Conservation (phyloP, 2,329 filamentous ascomycete species). For the Diplodia scrobiculata region DNA sequence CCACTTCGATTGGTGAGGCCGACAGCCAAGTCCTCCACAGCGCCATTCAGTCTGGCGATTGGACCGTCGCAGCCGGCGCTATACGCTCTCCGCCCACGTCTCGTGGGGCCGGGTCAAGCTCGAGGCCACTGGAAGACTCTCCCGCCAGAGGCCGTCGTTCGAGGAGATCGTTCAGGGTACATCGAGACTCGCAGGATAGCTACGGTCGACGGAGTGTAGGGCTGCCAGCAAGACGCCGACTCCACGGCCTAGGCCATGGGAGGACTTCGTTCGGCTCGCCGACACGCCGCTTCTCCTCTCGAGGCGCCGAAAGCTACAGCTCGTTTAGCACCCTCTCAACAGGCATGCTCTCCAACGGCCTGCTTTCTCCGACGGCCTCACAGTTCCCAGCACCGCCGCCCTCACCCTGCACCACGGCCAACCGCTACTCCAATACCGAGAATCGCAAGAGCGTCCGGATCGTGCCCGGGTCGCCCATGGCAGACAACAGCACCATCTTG, state of each 20-base stretch:
- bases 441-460: constrained; percentile 44
- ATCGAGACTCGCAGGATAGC: constrained; percentile 34
- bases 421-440: constrained; percentile 33
- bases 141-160: constrained; percentile 31
- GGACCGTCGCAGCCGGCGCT: constrained; percentile 33
- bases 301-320: constrained; percentile 41
- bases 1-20: constrained; percentile 46
- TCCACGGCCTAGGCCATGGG: constrained; percentile 40
- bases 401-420: constrained; percentile 34
- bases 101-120: constrained; percentile 41
- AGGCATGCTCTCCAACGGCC: constrained; percentile 37
- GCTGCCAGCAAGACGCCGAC: constrained; percentile 39
- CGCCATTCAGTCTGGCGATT: constrained; percentile 39
- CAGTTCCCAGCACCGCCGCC: constrained; percentile 43
- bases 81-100: constrained; percentile 34
- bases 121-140: constrained; percentile 38
- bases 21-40: constrained; percentile 41
- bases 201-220: constrained; percentile 34
- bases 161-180: constrained; percentile 24
- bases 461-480: constrained; percentile 38
- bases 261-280: constrained; percentile 33
- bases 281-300: constrained; percentile 17
- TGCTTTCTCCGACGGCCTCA: constrained; percentile 43
- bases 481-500: constrained; percentile 38
- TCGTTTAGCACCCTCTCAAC: constrained; percentile 46